Base-by-base conservation (phyloP, 2,329 filamentous ascomycete genomes). In the Trichoderma semiorbis region DNA sequence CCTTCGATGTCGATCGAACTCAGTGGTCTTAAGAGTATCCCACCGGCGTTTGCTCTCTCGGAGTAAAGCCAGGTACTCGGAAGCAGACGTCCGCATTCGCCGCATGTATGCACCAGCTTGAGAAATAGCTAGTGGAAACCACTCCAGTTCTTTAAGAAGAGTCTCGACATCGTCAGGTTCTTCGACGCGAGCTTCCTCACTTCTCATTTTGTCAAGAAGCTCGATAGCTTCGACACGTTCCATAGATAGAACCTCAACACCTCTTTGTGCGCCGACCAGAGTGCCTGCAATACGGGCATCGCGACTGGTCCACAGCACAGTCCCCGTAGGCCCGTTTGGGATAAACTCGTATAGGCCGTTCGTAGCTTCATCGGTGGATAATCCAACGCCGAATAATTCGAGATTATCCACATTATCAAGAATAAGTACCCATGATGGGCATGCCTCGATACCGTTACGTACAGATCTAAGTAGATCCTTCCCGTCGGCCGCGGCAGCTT, bases 131-230 rank as follows among this genome's bases (percentile, higher is more conserved):
- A 43, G 39, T 1, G 39, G 39, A 43, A 43, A 43, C 18, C 1
- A 10, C 1, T 43, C 1, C 0, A 43, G 39, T 1, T 43, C 39
- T 2, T 1, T 0, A 43, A 43, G 39, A 43, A 43, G 39, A 2
- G 0, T 18, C 10, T n/a, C 3, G 16, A 43, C 2, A 43, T 43
- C 36, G 0, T 43, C 7, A 43, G 10, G 16, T n/a, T 43, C 30
- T 3, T 32, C 30, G 2, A 10, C 30, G 8, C 30, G 28, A 8
- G 28, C 30, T 11, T 32, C 2, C 30, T 32, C 2, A 11, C 2
- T 32, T 43, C 7, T 43, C 36, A 43, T 43, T n/a, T 2, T 18
- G 7, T 10, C 1, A 43, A 43, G 39, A 43, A 43, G 39, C 16
- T 43, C 1, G 39, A n/a, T 43, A 1, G 39, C 39, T 43, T 43